Conservation (phyloP, 768 basidiomycete species). For the Lentinula edodes region DNA sequence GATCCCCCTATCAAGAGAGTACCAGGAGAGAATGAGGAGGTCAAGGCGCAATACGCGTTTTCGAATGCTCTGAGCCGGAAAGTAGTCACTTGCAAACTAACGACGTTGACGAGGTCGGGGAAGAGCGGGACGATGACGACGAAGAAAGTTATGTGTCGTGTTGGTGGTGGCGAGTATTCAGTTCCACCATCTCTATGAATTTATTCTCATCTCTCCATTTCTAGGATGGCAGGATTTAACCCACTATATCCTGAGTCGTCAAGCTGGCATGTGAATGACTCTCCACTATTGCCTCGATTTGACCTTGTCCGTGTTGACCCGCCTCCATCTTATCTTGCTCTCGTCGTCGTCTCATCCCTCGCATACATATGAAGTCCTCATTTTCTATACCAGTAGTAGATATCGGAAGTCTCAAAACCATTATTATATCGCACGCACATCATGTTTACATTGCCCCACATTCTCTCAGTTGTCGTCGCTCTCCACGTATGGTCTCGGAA, state of each 20-base stretch:
- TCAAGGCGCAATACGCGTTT: slow-evolving; percentile 81
- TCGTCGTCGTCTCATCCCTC: not conserved
- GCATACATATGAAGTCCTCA: not conserved
- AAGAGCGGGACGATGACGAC: slow-evolving; percentile 43
- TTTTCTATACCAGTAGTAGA: not conserved
- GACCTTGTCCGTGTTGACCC: not conserved
- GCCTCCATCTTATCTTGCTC: not conserved
- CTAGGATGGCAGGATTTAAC: slow-evolving; percentile 78
- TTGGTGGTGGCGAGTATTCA: slow-evolving; percentile 65
- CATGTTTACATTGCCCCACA: not conserved
- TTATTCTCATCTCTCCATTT: not conserved
- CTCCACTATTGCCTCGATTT: not conserved
- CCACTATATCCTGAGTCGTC: slow-evolving; percentile 71
- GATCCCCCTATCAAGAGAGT: slow-evolving; percentile 67
- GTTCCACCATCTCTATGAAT: not conserved
- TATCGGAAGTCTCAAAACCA: not conserved
- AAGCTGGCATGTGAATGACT: slow-evolving; percentile 50
- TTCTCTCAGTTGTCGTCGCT: not conserved
- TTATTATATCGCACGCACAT: not conserved
- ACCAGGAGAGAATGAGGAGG: slow-evolving; percentile 71
- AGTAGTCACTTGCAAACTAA: slow-evolving; percentile 73
- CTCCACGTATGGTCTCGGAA: not conserved
- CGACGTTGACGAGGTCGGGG: slow-evolving; percentile 63
- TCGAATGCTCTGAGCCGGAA: slow-evolving; percentile 69
- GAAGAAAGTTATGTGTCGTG: slow-evolving; percentile 90